phyloP scores from a whole-genome alignment of 2,329 filamentous ascomycete genomes.

The Claviceps capensis region DNA sequence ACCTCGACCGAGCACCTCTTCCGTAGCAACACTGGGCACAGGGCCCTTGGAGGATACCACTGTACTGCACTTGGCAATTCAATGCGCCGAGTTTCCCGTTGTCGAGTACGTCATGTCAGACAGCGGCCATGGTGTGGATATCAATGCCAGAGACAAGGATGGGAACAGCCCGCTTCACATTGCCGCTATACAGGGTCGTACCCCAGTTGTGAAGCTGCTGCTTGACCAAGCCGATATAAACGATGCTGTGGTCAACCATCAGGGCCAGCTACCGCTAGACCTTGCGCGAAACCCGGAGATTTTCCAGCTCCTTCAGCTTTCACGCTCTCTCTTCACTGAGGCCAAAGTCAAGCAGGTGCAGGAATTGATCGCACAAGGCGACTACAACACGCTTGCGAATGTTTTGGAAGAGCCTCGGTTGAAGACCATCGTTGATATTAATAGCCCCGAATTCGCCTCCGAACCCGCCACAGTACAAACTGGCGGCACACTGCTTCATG shows the following conservation, averaged over 20 bases:
- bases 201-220: conserved; percentile 67
- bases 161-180: conserved; percentile 90
- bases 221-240: conserved; percentile 76
- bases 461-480: conserved; percentile 63
- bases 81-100: conserved; percentile 84
- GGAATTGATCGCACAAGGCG: conserved; percentile 53
- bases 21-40: conserved; percentile 29
- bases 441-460: conserved; percentile 76
- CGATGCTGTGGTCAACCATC: conserved; percentile 72
- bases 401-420: conserved; percentile 75
- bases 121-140: conserved; percentile 52
- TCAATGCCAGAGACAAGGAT: conserved; percentile 84
- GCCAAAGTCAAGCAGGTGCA: conserved; percentile 75
- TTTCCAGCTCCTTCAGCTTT: conserved; percentile 85
- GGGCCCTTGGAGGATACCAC: conserved; percentile 64
- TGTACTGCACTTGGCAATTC: conserved; percentile 83
- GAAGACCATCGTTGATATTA: conserved; percentile 80
- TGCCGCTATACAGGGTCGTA: conserved; percentile 69
- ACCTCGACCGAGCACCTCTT: conserved; percentile 43
- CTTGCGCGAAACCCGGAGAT: conserved; percentile 86
- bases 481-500: conserved; percentile 87
- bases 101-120: conserved; percentile 89
- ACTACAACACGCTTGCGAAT: conserved; percentile 67
- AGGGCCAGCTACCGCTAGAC: conserved; percentile 76
- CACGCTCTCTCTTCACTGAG: conserved; percentile 81